These are phyloP conservation scores for Athelia sp. DNA, from an alignment of 1,284 basidiomycete genomes.

Conservation along the genomic window DNA sequence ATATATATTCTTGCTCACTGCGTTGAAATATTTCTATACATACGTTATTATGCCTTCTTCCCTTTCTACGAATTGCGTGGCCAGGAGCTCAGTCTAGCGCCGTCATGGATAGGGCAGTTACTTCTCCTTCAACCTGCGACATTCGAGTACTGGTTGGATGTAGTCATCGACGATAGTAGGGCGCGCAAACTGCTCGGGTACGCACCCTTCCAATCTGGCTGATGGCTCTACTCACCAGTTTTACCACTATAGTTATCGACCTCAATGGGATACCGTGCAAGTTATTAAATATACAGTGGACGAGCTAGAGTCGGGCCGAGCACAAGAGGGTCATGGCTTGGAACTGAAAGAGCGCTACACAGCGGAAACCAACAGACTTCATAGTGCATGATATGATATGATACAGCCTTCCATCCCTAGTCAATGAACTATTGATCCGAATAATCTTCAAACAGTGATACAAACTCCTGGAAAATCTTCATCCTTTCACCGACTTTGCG, in stretches of 20 bases:
- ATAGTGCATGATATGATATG: too few relatives aligned
- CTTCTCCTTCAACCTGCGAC: constrained; percentile 27
- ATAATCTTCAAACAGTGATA: constrained; percentile 33
- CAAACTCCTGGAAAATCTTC: constrained; percentile 36
- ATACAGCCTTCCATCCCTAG: too few relatives aligned
- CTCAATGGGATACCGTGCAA: constrained; percentile 26
- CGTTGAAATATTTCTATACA: constrained; percentile 23
- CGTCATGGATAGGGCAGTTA: constrained; percentile 24
- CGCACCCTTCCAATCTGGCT: background rate
- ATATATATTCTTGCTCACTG: constrained; percentile 25
- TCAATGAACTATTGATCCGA: background rate
- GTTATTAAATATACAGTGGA: constrained; percentile 26
- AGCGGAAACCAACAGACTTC: too few relatives aligned
- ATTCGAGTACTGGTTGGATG: constrained; percentile 24
- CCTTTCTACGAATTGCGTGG: constrained; percentile 15
- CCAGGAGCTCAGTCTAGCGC: constrained; percentile 18
- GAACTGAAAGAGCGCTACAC: background rate
- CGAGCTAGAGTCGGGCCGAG: constrained; percentile 22
- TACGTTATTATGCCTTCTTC: constrained; percentile 25
- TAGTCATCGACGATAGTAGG: constrained; percentile 27
- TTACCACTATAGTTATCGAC: constrained; percentile 20
- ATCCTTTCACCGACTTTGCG: constrained; percentile 32
- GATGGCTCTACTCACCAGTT: background rate
- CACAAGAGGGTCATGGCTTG: background rate
- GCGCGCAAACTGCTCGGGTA: constrained; percentile 28